phyloP scores from a whole-genome alignment of 257 asterid genomes.

The Nemophila menziesii region DNA sequence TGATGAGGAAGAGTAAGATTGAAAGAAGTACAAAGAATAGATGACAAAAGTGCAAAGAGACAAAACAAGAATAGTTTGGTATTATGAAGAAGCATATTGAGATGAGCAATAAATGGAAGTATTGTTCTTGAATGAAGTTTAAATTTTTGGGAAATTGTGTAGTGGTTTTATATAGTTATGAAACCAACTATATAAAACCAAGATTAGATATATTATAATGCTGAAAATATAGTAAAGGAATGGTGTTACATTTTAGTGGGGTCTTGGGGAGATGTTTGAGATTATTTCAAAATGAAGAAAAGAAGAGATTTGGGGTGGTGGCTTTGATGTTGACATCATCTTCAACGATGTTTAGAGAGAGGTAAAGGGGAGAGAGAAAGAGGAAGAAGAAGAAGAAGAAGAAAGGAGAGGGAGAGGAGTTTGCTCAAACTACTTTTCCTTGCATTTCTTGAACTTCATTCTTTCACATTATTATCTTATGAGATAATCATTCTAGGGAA shows the following conservation, averaged over 20 bases:
- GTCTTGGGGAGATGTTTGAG: neutral
- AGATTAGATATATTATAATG: constrained; percentile 5
- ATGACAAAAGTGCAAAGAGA: constrained; percentile 19
- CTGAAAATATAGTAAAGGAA: constrained; percentile 1
- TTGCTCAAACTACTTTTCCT: constrained; percentile 12
- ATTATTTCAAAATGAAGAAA: constrained; percentile 14
- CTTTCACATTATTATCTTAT: constrained; percentile 34
- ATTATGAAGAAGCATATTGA: constrained; percentile 41
- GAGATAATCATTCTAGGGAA: constrained; percentile 2
- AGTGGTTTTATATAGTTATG: constrained; percentile 24
- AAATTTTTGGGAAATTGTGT: constrained; percentile 22
- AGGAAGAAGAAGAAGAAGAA: neutral
- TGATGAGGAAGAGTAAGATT: constrained; percentile 77
- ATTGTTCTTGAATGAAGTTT: constrained; percentile 21
- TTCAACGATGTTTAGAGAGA: neutral
- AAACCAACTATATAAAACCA: too few species aligned
- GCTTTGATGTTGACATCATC: constrained; percentile 15
- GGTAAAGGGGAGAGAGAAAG: neutral
- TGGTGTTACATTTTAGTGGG: too few species aligned
- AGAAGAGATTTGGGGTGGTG: constrained; percentile 15
- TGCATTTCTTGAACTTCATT: constrained; percentile 21
- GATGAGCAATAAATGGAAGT: constrained; percentile 11
- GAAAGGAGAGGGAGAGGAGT: constrained; percentile 5
- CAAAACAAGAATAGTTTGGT: constrained; percentile 34
- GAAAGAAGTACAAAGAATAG: constrained; percentile 4